Evolutionary conservation across 2,329 filamentous ascomycete genomes (phyloP).

Genomic region (Pseudovirgaria hyperparasitica): DNA sequence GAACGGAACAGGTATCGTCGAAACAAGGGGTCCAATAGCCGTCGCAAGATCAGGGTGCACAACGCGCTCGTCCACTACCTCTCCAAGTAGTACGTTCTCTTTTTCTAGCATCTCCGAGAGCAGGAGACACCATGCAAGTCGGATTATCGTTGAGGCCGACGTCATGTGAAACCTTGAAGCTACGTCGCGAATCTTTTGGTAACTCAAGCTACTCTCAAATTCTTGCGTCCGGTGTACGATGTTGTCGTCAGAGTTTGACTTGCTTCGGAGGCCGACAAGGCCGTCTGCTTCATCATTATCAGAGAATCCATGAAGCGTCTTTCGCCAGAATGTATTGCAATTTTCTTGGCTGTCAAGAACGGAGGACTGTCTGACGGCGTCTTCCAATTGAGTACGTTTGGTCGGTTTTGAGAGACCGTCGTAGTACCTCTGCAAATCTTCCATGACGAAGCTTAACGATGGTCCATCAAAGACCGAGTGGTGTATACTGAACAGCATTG

Average conservation of each 20-base stretch:
- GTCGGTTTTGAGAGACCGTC: slow-evolving; percentile 6
- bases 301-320: slow-evolving; percentile 11
- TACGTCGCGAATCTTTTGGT: slow-evolving; percentile 2
- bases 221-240: slow-evolving; percentile 1
- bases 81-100: slow-evolving; percentile 12
- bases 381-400: slow-evolving; percentile 16
- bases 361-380: slow-evolving; percentile 12
- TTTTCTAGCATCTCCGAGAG: slow-evolving; percentile 7
- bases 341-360: slow-evolving; percentile 5
- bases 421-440: slow-evolving; percentile 15
- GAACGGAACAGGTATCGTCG: slow-evolving; percentile 22
- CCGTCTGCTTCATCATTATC: slow-evolving; percentile 11
- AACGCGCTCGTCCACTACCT: slow-evolving; percentile 13
- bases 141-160: slow-evolving; percentile 10
- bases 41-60: slow-evolving; percentile 14
- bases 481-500: slow-evolving; percentile 25
- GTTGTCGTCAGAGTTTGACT: slow-evolving; percentile 1
- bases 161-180: slow-evolving; percentile 9
- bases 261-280: slow-evolving; percentile 8
- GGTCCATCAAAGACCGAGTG: slow-evolving; percentile 22
- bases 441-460: slow-evolving; percentile 16
- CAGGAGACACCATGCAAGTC: slow-evolving; percentile 12
- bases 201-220: background rate
- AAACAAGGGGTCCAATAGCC: slow-evolving; percentile 19
- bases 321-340: slow-evolving; percentile 12